Base-by-base conservation (phyloP, 2,329 filamentous ascomycete species). In the Epichloe sibirici region DNA sequence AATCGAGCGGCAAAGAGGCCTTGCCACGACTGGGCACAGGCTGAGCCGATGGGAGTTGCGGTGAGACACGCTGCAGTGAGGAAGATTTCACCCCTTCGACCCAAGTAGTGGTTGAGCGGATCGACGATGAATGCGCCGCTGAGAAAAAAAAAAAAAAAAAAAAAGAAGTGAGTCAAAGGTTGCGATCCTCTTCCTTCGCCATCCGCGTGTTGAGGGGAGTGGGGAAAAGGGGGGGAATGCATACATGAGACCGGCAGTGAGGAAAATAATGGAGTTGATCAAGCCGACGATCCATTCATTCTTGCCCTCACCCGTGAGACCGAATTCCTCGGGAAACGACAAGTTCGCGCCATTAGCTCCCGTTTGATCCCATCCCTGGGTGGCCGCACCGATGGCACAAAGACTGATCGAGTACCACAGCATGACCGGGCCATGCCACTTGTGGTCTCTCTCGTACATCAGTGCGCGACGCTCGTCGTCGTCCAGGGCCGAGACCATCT, bases 1-100 rank as follows among this genome's bases (percentile, higher is more conserved):
- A 87, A 82, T 23, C 85, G 77, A 9, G 80, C 79, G 42, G 81
- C 71, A 53, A 88, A 78, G 54, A 86, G 74, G 45, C 81, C 76
- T 65, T 75, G 77, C 84, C 83, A 87, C 2, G 74, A 79, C 53
- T 83, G 76, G 5, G 78, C 75, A 52, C 83, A 81, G 0, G 75
- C 81, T 42, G 72, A 75, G 28, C 78, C 78, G 53, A 84, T 77
- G 0, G 76, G 74, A 2, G 79, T 68, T 35, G 79, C 65, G 12
- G 81, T 69, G 2, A 59, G 51, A 43, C 57, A 62, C 11, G 49
- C 47, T 5, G 81, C 82, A 9, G 81, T 79, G 52, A 84, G 70
- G 62, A 84, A 85, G 54, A 85, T 83, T 4, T 79, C 82, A 39
- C 81, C 81, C 12, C 83, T 73, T 53, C 83, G 78, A 13, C 82